phyloP scores from a whole-genome alignment of 202 grass and related monocot species.

The Musa balbisiana region DNA sequence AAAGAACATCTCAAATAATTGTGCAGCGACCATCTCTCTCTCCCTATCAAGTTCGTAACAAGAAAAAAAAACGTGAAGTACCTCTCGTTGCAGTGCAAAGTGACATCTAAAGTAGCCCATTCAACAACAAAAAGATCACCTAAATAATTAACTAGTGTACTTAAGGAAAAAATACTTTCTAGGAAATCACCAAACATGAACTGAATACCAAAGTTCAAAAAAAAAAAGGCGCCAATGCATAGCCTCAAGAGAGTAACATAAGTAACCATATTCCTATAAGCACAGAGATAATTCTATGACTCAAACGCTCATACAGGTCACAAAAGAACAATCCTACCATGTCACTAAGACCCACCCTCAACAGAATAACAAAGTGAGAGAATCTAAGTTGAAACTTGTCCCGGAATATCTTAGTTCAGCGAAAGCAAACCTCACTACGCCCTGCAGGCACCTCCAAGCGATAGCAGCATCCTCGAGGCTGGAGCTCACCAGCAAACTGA shows the following conservation, averaged over 20 bases:
- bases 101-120: not conserved
- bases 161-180: not conserved
- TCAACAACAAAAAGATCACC: not conserved
- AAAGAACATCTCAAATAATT: not conserved
- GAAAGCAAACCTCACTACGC: constrained; percentile 38
- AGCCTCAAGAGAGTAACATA: too few species aligned
- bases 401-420: not conserved
- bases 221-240: too few species aligned
- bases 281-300: too few species aligned
- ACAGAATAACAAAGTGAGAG: not conserved
- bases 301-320: too few species aligned
- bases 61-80: constrained; percentile 9
- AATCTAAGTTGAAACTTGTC: too few species aligned
- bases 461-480: constrained; percentile 68
- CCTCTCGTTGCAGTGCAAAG: constrained; percentile 69
- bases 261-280: too few species aligned
- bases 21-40: not conserved
- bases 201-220: too few species aligned
- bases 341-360: too few species aligned
- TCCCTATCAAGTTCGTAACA: not conserved
- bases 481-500: constrained; percentile 85
- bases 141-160: not conserved
- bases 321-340: too few species aligned
- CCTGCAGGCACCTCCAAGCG: constrained; percentile 44
- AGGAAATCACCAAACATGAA: too few species aligned